Conservation (phyloP, 2,329 filamentous ascomycete species). For the Fusarium protoensiforme region DNA sequence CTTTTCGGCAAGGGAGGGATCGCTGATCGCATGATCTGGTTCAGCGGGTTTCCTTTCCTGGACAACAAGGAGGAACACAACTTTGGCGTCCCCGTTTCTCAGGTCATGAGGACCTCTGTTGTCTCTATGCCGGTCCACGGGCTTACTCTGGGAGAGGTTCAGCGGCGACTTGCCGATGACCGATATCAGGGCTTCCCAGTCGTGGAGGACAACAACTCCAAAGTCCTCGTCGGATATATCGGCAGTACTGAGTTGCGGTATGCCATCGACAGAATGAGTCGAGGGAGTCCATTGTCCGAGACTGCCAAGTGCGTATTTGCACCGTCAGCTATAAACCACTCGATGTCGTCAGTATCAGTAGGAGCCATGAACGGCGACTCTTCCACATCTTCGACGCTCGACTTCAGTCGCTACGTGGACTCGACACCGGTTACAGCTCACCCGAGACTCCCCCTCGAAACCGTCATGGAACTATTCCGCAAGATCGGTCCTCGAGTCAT, state of each 20-base stretch:
- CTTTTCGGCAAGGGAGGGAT: constrained; percentile 96
- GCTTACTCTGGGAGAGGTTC: constrained; percentile 79
- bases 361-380: constrained; percentile 25
- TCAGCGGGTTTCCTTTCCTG: constrained; percentile 95
- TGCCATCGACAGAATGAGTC: constrained; percentile 83
- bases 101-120: constrained; percentile 85
- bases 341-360: constrained; percentile 48
- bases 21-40: constrained; percentile 98
- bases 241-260: constrained; percentile 92
- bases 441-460: constrained; percentile 90
- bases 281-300: constrained; percentile 73
- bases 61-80: constrained; percentile 98
- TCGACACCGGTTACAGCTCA: constrained; percentile 91
- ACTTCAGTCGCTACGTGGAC: constrained; percentile 90
- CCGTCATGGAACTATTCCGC: constrained; percentile 98
- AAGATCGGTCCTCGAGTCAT: constrained; percentile 97
- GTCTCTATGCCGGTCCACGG: constrained; percentile 80
- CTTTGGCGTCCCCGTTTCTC: constrained; percentile 92
- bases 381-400: constrained; percentile 65
- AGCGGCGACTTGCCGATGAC: constrained; percentile 79
- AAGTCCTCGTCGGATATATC: constrained; percentile 88
- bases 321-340: constrained; percentile 52
- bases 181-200: constrained; percentile 94
- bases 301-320: constrained; percentile 81
- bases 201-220: constrained; percentile 77